phyloP scores from a whole-genome alignment of 805 yeast species.

The Zygoascus tannicola region DNA sequence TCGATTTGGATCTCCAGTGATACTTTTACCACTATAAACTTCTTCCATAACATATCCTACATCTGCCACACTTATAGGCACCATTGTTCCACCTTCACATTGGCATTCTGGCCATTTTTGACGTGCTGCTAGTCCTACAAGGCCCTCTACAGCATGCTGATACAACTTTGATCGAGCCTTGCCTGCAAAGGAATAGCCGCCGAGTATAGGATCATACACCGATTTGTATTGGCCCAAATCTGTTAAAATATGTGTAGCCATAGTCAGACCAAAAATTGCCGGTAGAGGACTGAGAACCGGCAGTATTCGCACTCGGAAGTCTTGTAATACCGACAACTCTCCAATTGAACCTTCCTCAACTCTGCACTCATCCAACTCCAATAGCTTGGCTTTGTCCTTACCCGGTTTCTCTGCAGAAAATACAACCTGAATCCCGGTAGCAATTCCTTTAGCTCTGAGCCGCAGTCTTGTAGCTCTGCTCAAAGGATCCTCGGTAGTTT shows the following conservation, averaged over 20 bases:
- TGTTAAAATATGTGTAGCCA: constrained; percentile 77
- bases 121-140: constrained; percentile 82
- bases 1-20: constrained; percentile 73
- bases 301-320: constrained; percentile 86
- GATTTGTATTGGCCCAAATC: constrained; percentile 61
- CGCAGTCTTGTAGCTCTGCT: constrained; percentile 81
- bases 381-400: constrained; percentile 77
- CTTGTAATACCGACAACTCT: constrained; percentile 75
- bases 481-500: constrained; percentile 88
- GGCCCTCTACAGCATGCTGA: constrained; percentile 70
- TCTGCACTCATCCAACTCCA: constrained; percentile 80
- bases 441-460: constrained; percentile 69
- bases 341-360: constrained; percentile 73
- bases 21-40: constrained; percentile 82
- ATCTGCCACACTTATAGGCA: constrained; percentile 61
- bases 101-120: constrained; percentile 39
- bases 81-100: constrained; percentile 46
- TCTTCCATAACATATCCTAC: constrained; percentile 82
- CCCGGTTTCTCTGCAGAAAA: constrained; percentile 96
- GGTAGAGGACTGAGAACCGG: constrained; percentile 98
- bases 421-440: constrained; percentile 70
- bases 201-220: constrained; percentile 32
- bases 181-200: constrained; percentile 77
- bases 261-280: constrained; percentile 85
- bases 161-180: constrained; percentile 69